phyloP scores from a whole-genome alignment of 768 basidiomycete species.

The Tylopilus sp. region DNA sequence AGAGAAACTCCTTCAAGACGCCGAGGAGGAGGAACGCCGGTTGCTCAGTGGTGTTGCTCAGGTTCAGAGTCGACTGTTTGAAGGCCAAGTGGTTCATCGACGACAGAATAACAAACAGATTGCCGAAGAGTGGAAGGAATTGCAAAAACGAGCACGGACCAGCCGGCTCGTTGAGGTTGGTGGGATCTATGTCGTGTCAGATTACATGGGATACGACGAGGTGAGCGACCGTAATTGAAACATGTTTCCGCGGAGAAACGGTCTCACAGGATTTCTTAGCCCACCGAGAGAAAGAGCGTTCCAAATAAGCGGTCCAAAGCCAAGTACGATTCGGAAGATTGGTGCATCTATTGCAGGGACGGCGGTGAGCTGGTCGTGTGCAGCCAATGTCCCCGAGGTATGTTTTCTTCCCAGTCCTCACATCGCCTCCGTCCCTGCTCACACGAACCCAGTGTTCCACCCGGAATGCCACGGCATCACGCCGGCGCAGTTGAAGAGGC shows the following conservation, averaged over 20 bases:
- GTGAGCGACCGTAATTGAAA: slow-evolving; percentile 30
- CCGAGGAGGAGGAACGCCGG: slow-evolving; percentile 51
- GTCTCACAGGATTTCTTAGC: slow-evolving; percentile 9
- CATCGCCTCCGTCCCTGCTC: neutral
- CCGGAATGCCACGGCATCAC: slow-evolving; percentile 43
- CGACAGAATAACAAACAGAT: slow-evolving; percentile 40
- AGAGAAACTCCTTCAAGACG: slow-evolving; percentile 35
- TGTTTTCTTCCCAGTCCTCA: slow-evolving; percentile 5
- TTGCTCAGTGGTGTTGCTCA: slow-evolving; percentile 55
- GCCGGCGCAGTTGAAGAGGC: slow-evolving; percentile 25
- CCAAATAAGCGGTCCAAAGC: slow-evolving; percentile 32
- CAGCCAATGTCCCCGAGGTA: slow-evolving; percentile 52
- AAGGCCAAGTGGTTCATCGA: slow-evolving; percentile 43
- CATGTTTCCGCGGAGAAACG: neutral
- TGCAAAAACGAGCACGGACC: slow-evolving; percentile 43
- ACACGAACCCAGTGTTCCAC: slow-evolving; percentile 46
- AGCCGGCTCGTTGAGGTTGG: slow-evolving; percentile 40
- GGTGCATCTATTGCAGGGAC: slow-evolving; percentile 56
- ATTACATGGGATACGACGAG: slow-evolving; percentile 23
- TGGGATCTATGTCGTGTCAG: slow-evolving; percentile 34
- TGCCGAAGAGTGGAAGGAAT: slow-evolving; percentile 43
- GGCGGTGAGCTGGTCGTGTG: slow-evolving; percentile 54
- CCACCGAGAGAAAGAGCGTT: slow-evolving; percentile 9
- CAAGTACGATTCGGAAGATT: slow-evolving; percentile 53
- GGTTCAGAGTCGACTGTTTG: slow-evolving; percentile 56